These are phyloP conservation scores for Aspergillus sp. DNA, from an alignment of 2,329 filamentous ascomycete species.

Conservation along the genomic window DNA sequence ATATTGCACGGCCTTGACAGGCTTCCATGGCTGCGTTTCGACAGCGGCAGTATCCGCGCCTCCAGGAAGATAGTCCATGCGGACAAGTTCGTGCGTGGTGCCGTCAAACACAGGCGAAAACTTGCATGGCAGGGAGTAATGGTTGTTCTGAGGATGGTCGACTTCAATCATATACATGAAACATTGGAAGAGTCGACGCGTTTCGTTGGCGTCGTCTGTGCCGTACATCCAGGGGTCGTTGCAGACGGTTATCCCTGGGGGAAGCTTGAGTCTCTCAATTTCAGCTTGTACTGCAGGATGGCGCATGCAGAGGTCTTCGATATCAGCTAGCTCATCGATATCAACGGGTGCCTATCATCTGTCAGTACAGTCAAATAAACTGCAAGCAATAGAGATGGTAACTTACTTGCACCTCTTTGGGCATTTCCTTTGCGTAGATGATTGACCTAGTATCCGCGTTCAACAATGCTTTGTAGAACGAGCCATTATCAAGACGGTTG, in stretches of 20 bases:
- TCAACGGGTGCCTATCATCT: constrained; percentile 51
- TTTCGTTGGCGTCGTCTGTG: constrained; percentile 33
- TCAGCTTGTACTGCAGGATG: constrained; percentile 52
- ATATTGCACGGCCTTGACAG: constrained; percentile 46
- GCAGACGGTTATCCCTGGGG: constrained; percentile 50
- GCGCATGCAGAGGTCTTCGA: constrained; percentile 50
- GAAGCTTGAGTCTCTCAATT: constrained; percentile 53
- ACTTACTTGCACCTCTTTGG: constrained; percentile 41
- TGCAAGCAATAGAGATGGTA: neutral
- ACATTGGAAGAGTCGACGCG: constrained; percentile 34
- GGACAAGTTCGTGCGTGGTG: constrained; percentile 56
- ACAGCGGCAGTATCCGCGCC: constrained; percentile 56
- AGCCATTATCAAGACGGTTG: constrained; percentile 33
- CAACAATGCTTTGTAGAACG: constrained; percentile 35
- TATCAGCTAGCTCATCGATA: constrained; percentile 52
- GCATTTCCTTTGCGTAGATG: constrained; percentile 35
- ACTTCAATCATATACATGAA: constrained; percentile 33
- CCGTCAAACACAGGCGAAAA: constrained; percentile 47
- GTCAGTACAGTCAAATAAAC: constrained; percentile 49
- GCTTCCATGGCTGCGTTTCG: constrained; percentile 51
- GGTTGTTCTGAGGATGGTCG: constrained; percentile 32
- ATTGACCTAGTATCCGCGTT: constrained; percentile 34
- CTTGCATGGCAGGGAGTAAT: constrained; percentile 31
- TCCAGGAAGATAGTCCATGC: constrained; percentile 63
- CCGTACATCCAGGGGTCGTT: constrained; percentile 66